Conservation (phyloP, 768 basidiomycete species). For the Pisolithus albus region DNA sequence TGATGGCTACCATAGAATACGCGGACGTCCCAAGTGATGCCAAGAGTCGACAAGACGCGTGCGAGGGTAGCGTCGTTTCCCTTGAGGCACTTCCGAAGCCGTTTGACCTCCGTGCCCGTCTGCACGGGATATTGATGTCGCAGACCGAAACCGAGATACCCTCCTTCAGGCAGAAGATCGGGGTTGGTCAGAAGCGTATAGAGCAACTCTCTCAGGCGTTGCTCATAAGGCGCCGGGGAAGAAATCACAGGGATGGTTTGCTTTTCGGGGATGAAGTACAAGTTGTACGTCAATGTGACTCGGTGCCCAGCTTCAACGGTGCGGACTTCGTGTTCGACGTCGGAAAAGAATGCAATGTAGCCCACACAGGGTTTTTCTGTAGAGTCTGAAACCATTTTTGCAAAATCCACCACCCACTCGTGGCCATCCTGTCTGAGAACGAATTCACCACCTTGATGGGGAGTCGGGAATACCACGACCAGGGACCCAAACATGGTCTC, state of each 20-base stretch:
- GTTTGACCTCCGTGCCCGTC: conserved; percentile 6
- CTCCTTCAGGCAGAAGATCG: conserved; percentile 24
- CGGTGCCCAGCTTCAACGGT: conserved; percentile 34
- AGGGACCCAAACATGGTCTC: conserved; percentile 46
- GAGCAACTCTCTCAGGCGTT: background rate
- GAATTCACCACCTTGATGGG: conserved; percentile 43
- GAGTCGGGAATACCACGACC: conserved; percentile 43
- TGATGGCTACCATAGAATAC: conserved; percentile 10
- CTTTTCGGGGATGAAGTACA: conserved; percentile 18
- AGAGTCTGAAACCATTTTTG: conserved; percentile 9
- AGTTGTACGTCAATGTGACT: conserved; percentile 38
- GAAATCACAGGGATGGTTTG: background rate
- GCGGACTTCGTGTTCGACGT: no score
- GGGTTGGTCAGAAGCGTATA: conserved; percentile 5
- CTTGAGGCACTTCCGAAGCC: conserved; percentile 20
- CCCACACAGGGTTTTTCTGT: no score
- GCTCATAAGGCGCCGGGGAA: background rate
- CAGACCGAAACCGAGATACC: conserved; percentile 31
- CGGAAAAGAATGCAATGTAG: no score
- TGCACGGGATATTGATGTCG: conserved; percentile 28
- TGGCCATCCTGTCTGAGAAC: conserved; percentile 13
- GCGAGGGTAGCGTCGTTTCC: conserved; percentile 24
- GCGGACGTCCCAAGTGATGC: conserved; percentile 13
- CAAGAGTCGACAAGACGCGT: conserved; percentile 13
- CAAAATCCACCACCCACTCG: conserved; percentile 3